Evolutionary conservation across 1,139 yeast species (phyloP), one percentile per base, ranked within the genome.

Genomic region (Lodderomyces parapsilosis): DNA sequence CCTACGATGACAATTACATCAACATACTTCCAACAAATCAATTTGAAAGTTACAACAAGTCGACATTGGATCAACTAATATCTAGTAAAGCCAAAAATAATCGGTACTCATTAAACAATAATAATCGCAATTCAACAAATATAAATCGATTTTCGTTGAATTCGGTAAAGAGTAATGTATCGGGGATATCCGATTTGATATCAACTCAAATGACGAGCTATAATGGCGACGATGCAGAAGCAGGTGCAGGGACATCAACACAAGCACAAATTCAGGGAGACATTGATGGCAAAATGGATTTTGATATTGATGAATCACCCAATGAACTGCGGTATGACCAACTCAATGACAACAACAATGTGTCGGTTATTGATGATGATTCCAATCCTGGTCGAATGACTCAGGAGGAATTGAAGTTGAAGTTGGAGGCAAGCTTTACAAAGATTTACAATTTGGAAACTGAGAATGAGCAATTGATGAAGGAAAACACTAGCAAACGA

Each of bases 121-220:
- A 17, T 22, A 25, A 23, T 25, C 25, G 27, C 5, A 62, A 40
- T 19, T 30, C 33, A 5, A 30, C 15, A n/a, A 30, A 17, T 9
- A 30, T 30, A 19, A 60, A 61, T 45, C 55, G 77, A 37, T 71
- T 62, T 45, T 71, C 76, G 0, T 49, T 71, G 37, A 70, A 68
- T 44, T 71, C 77, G 11, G 57, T 68, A 46, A 66, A 59, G 44
- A 71, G 76, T 10, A 72, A 71, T 48, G 52, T 72, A 11, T 68
- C 76, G 40, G 76, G 76, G 1, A 44, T 72, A 28, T 63, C 75
- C 4, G 78, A 72, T 41, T 54, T 70, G 40, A 59, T 70, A 7
- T 65, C 74, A 2, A 68, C 74, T 3, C 70, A 67, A 39, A 53
- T 64, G 15, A 70, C 75, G 1, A 62, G 70, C 6, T 69, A 62